Evolutionary conservation across 2,329 filamentous ascomycete species (phyloP).

Genomic region (Talaromyces sp.): DNA sequence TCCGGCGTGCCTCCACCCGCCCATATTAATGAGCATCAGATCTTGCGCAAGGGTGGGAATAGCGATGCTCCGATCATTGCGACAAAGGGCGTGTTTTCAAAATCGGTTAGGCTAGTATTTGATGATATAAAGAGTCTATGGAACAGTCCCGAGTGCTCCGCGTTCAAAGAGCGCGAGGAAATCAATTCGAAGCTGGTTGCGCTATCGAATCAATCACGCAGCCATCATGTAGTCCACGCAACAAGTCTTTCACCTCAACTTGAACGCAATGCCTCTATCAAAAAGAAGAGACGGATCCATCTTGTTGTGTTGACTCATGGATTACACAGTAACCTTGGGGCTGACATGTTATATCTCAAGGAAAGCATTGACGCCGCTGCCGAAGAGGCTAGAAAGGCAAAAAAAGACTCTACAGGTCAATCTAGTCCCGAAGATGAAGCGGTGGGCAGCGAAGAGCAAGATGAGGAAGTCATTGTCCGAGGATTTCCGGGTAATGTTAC

Average conservation of each 20-base stretch:
- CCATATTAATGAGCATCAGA: constrained; percentile 72
- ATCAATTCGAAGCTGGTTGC: constrained; percentile 39
- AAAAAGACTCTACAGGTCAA: constrained; percentile 50
- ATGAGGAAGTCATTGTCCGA: constrained; percentile 78
- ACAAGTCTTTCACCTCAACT: background rate
- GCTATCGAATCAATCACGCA: constrained; percentile 20
- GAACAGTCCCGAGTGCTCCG: constrained; percentile 83
- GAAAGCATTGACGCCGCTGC: constrained; percentile 90
- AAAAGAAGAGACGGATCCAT: constrained; percentile 65
- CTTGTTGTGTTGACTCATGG: constrained; percentile 92
- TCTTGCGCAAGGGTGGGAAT: constrained; percentile 53
- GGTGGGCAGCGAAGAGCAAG: constrained; percentile 46
- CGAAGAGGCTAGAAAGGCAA: constrained; percentile 68
- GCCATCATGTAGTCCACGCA: constrained; percentile 16
- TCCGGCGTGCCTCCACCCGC: constrained; percentile 58
- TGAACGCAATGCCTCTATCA: constrained; percentile 21
- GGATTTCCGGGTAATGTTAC: constrained; percentile 88
- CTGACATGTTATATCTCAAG: constrained; percentile 95
- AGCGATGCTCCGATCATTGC: constrained; percentile 61
- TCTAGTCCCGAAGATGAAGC: constrained; percentile 20
- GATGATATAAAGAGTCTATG: constrained; percentile 88
- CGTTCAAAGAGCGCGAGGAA: constrained; percentile 46
- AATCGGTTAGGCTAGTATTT: constrained; percentile 70
- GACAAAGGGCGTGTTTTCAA: constrained; percentile 76
- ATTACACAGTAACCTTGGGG: constrained; percentile 89